These are phyloP conservation scores for Poterioochromonas sp. DNA, from an alignment of 352 stramenopile genomes.

Conservation along the genomic window DNA sequence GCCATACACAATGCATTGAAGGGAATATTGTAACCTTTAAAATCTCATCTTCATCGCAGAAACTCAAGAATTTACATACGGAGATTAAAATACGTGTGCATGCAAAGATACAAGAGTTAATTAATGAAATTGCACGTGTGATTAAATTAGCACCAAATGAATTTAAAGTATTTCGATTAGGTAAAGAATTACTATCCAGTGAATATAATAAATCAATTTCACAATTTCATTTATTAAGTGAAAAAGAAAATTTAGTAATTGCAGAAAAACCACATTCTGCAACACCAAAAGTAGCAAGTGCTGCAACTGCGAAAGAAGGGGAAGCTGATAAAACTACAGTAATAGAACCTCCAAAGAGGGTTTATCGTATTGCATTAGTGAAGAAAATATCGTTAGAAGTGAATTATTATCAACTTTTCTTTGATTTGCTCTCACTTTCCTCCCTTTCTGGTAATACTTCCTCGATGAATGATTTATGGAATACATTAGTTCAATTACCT, in stretches of 20 bases:
- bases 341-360: neutral
- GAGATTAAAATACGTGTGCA: neutral
- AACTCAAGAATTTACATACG: neutral
- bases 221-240: neutral
- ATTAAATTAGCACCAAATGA: neutral
- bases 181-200: neutral
- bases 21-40: neutral
- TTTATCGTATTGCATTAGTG: neutral
- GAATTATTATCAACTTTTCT: neutral
- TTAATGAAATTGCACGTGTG: neutral
- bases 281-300: neutral
- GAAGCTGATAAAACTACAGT: neutral
- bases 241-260: neutral
- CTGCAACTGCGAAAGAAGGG: neutral
- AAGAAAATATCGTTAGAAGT: neutral
- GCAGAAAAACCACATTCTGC: neutral
- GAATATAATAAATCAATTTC: neutral
- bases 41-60: neutral
- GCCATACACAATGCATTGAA: neutral
- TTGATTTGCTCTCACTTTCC: too few species aligned
- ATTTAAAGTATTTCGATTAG: slow-evolving; percentile 9
- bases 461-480: neutral
- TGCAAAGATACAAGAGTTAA: neutral
- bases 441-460: too few species aligned
- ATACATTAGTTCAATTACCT: neutral